Percentiles rank a stretch among this genome's conserved stretches.
Conservation (phyloP, 306 rosid species). For the Gynostemma pentaphyllum region DNA sequence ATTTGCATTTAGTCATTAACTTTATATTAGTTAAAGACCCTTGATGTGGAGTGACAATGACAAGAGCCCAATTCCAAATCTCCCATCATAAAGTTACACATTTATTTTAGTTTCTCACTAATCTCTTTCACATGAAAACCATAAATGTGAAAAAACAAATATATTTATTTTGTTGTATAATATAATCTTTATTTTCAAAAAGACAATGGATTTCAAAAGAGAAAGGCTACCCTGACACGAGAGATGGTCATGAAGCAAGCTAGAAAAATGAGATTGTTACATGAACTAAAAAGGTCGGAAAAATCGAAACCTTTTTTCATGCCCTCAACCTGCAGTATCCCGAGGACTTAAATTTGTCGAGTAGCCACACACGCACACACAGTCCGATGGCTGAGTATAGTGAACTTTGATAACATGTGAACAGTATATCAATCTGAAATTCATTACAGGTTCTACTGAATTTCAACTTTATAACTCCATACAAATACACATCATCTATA, state of each 20-base stretch:
- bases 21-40: too few species aligned
- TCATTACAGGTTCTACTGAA: conserved; percentile 12
- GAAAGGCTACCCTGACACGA: too few species aligned
- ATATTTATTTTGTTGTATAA: too few species aligned
- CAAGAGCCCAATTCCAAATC: too few species aligned
- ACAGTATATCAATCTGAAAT: conserved; percentile 1
- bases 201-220: too few species aligned
- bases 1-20: too few species aligned
- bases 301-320: not conserved
- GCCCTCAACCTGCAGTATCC: conserved; percentile 5
- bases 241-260: not conserved
- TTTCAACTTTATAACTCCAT: conserved; percentile 9
- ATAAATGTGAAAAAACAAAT: too few species aligned
- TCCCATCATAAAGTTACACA: too few species aligned
- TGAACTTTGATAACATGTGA: not conserved
- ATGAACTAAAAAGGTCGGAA: not conserved
- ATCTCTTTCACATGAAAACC: too few species aligned
- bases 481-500: conserved; percentile 11
- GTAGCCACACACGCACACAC: not conserved
- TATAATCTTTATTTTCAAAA: too few species aligned
- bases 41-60: too few species aligned
- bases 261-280: conserved; percentile 6
- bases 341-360: conserved; percentile 2
- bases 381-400: conserved; percentile 4
- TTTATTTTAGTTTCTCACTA: too few species aligned